A percentile compares a stretch with the other conserved stretches of the same genome.
Conservation (phyloP, 148 eudicot genomes). For the Spergularia bocconei region DNA sequence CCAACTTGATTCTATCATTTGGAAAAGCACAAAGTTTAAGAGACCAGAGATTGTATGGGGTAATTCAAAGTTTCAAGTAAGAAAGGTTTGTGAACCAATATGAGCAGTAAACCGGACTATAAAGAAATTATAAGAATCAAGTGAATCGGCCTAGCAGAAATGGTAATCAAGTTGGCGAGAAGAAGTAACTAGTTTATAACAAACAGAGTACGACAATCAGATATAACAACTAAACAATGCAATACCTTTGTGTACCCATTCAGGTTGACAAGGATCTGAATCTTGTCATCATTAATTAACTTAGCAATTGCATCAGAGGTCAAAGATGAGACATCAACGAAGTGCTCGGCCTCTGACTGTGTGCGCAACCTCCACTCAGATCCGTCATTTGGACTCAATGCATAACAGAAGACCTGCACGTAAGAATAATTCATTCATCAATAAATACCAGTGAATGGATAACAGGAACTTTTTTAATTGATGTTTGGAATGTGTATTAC, state of each 20-base stretch:
- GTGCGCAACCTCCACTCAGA: constrained; percentile 90
- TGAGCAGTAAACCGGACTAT: too few species aligned
- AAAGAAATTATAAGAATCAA: too few species aligned
- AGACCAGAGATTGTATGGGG: too few species aligned
- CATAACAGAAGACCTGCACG: constrained; percentile 91
- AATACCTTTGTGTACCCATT: constrained; percentile 96
- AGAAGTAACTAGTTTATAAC: not conserved
- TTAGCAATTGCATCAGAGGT: constrained; percentile 84
- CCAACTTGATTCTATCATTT: too few species aligned
- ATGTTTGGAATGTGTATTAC: constrained; percentile 29
- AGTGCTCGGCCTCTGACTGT: constrained; percentile 88
- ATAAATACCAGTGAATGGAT: not conserved
- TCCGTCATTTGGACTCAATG: constrained; percentile 90
- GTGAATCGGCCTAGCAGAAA: too few species aligned
- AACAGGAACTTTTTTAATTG: not conserved
- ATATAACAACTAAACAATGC: constrained; percentile 7
- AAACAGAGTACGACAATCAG: not conserved
- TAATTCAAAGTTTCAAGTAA: too few species aligned
- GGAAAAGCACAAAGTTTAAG: too few species aligned
- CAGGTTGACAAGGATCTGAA: constrained; percentile 87
- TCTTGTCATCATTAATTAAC: constrained; percentile 77
- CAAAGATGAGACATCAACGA: constrained; percentile 82
- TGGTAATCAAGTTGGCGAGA: too few species aligned
- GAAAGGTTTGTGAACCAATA: too few species aligned
- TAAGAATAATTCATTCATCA: constrained; percentile 10